A percentile compares a stretch with the other conserved stretches of the same genome.
Evolutionary conservation across 441 rosid genomes (phyloP).

Genomic region (Gossypium lobatum): DNA sequence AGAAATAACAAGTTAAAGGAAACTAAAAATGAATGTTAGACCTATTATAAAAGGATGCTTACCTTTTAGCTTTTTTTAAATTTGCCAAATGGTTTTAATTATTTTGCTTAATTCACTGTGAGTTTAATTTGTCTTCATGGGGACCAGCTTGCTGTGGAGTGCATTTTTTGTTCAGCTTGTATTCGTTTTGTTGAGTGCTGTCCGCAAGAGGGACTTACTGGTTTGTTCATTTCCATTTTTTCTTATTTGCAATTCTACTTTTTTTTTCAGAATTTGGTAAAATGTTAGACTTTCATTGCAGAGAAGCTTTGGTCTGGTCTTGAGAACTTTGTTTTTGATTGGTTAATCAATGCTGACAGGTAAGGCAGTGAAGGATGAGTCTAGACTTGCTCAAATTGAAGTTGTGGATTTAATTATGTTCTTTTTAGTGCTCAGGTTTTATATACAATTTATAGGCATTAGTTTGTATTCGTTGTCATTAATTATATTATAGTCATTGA

Average conservation of each 20-base stretch:
- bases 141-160: conserved; percentile 94
- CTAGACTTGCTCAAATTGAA: conserved; percentile 3
- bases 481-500: neutral
- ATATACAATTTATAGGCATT: neutral
- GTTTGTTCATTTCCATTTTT: conserved; percentile 37
- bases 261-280: conserved; percentile 14
- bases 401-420: conserved; percentile 13
- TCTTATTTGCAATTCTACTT: conserved; percentile 9
- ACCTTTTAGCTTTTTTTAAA: neutral
- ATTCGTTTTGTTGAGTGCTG: conserved; percentile 97
- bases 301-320: conserved; percentile 99
- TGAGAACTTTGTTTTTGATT: conserved; percentile 96
- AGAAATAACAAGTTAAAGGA: neutral
- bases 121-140: conserved; percentile 13
- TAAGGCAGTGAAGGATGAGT: conserved; percentile 27
- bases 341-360: conserved; percentile 99
- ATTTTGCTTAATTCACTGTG: conserved; percentile 7
- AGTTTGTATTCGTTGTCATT: neutral
- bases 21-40: neutral
- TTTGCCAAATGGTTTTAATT: neutral
- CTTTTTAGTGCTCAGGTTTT: conserved; percentile 16
- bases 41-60: neutral
- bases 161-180: conserved; percentile 98
- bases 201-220: conserved; percentile 97
- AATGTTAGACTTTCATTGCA: conserved; percentile 36